phyloP scores from a whole-genome alignment of 148 eudicot species.

The Dianthus caryophyllus region DNA sequence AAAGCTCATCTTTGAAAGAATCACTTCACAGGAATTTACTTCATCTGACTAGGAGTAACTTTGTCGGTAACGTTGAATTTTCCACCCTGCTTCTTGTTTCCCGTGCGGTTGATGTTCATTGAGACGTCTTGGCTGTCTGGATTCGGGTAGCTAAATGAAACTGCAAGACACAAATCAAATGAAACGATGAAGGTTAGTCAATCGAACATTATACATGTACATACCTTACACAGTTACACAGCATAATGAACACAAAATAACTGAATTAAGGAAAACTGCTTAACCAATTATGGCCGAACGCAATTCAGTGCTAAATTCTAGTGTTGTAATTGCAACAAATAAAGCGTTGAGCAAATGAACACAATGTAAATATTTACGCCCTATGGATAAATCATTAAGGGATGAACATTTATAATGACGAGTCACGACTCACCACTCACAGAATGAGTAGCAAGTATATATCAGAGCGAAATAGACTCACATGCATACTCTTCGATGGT shows the following conservation, averaged over 20 bases:
- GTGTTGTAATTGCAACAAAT: background rate
- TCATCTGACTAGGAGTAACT: conserved; percentile 83
- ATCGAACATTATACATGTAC: background rate
- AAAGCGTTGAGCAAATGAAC: background rate
- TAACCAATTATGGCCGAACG: background rate
- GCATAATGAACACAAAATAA: background rate
- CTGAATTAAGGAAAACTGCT: background rate
- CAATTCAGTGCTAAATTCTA: background rate
- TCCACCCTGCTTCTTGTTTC: conserved; percentile 78
- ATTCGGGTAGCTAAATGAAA: conserved; percentile 69
- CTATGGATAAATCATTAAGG: background rate
- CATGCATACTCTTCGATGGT: conserved; percentile 88
- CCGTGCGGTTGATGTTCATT: conserved; percentile 71
- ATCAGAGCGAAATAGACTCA: conserved; percentile 22
- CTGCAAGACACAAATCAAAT: conserved; percentile 33
- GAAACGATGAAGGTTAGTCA: background rate
- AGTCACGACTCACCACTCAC: no score
- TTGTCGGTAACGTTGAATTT: conserved; percentile 62
- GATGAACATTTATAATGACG: background rate
- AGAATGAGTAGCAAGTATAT: background rate
- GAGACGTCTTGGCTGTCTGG: conserved; percentile 76
- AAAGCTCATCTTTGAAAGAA: background rate
- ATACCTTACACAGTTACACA: background rate
- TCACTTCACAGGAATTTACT: conserved; percentile 30
- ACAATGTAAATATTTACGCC: background rate